A percentile compares a stretch with the other conserved stretches of the same genome.
These are phyloP conservation scores for Huiozyma naganishii DNA, from an alignment of 805 yeast genomes.

Conservation along the genomic window DNA sequence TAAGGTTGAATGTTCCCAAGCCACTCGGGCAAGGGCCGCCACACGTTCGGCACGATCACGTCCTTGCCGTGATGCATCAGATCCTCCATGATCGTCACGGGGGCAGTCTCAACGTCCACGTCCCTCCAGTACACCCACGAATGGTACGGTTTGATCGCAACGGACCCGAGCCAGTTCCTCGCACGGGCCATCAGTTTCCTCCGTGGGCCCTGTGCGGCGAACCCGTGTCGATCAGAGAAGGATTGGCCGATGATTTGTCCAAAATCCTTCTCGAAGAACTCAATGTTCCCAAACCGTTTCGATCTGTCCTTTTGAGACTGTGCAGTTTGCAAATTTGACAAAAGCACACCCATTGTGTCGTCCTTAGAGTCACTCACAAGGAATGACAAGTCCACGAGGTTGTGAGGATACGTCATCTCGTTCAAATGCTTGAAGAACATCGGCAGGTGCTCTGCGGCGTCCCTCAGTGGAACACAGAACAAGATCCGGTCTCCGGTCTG, in stretches of 20 bases:
- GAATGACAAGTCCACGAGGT: slow-evolving; percentile 72
- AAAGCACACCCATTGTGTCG: slow-evolving; percentile 64
- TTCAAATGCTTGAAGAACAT: slow-evolving; percentile 78
- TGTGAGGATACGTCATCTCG: slow-evolving; percentile 78
- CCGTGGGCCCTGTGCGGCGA: slow-evolving; percentile 92
- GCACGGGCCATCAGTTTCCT: slow-evolving; percentile 94
- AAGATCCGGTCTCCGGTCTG: slow-evolving; percentile 65
- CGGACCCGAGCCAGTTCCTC: slow-evolving; percentile 84
- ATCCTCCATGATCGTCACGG: slow-evolving; percentile 78
- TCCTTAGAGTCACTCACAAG: slow-evolving; percentile 86
- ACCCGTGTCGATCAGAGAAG: slow-evolving; percentile 87
- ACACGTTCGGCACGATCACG: slow-evolving; percentile 88
- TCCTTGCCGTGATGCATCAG: slow-evolving; percentile 86
- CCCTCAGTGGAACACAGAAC: slow-evolving; percentile 83
- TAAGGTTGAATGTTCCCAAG: slow-evolving; percentile 76
- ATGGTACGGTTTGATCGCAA: slow-evolving; percentile 83
- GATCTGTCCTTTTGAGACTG: slow-evolving; percentile 54
- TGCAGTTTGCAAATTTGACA: slow-evolving; percentile 43
- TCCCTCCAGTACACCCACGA: slow-evolving; percentile 97
- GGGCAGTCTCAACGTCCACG: slow-evolving; percentile 90
- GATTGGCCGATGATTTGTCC: slow-evolving; percentile 92
- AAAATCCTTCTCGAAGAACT: slow-evolving; percentile 83
- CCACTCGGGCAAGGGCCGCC: slow-evolving; percentile 87
- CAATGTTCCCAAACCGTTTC: slow-evolving; percentile 73
- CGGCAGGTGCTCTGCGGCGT: slow-evolving; percentile 82